Base-by-base conservation (phyloP, 768 basidiomycete genomes). In the Naganishia vishniacii region DNA sequence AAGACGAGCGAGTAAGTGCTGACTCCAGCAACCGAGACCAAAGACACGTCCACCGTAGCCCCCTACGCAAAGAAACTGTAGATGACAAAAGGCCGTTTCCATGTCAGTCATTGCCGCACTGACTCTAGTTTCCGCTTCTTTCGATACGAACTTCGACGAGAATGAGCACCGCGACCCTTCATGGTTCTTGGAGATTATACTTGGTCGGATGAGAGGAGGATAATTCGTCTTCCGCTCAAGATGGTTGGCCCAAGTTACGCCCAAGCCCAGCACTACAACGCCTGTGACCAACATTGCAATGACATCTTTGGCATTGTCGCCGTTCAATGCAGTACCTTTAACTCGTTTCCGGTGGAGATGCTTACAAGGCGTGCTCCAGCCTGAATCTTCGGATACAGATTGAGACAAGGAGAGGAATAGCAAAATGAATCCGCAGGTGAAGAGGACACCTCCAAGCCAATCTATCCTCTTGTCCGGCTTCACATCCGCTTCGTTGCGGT, bases 341-440 rank as follows among this genome's bases (percentile, higher is more conserved):
- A 7, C 7, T 37, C 34, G 15, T 7, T 15, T 15, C 15, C 15
- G 34, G 8, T 37, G 34, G 34, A 18, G 6, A 44, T 44, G 42
- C 82, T 49, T 67, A 85, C 83, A 83, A 11, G 79, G 72, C 9
- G 84, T 83, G 3, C 70, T 76, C 87, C 87, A 89, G 4, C 83
- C 82, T 4, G 82, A 49, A 0, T 80, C 77, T 6, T 82, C 84
- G 8, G 82, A 76, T 11, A 80, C 81, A 16, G 83, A 85, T 66
- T 89, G 82, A 46, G 85, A 83, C 1, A 91, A 81, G 1, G 85
- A 83, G 68, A 89, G 89, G 8, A 85, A 80, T 67, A 91, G 81
- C 0, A 89, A 75, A 3, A 85, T 81, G 25, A 89, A 77, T 0
- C 85, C 87, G 0, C 77, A 70, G 0, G 87, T 88, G 51, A 84